Evolutionary conservation across 208 protist genomes (phyloP).

Genomic region (Phytomonas sp.): DNA sequence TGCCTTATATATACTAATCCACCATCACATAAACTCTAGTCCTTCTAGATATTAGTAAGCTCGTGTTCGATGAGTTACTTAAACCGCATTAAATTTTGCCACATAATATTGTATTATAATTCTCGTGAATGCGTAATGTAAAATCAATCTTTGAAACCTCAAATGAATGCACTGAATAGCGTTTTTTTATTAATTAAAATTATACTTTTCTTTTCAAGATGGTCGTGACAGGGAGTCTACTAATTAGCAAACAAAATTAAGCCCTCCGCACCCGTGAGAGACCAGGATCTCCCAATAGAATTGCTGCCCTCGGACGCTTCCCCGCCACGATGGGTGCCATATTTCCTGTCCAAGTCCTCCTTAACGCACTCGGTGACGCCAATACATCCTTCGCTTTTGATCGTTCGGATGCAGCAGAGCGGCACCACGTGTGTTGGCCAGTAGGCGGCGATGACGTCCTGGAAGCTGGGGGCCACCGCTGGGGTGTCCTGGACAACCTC

Average conservation of each 20-base stretch:
- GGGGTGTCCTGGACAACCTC: conserved; percentile 53
- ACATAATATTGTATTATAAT: background rate
- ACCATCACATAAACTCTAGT: background rate
- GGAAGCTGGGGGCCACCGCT: conserved; percentile 27
- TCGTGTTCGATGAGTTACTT: background rate
- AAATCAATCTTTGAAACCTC: background rate
- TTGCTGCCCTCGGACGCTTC: background rate
- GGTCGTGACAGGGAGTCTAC: background rate
- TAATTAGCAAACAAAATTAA: conserved; percentile 1
- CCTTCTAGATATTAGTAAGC: background rate
- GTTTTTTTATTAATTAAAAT: too few relatives aligned
- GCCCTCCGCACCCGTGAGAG: background rate
- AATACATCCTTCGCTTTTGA: conserved; percentile 82
- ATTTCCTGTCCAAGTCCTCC: conserved; percentile 31
- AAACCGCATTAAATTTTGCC: background rate
- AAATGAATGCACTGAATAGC: too few relatives aligned
- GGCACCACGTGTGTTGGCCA: conserved; percentile 67
- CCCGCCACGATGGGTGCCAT: conserved; percentile 5
- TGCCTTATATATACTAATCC: background rate
- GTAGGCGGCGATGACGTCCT: conserved; percentile 47
- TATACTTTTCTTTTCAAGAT: background rate
- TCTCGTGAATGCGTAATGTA: background rate
- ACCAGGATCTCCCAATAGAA: background rate
- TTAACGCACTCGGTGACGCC: conserved; percentile 50
- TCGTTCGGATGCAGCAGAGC: conserved; percentile 73